These are phyloP conservation scores for Drechslerella coelobrocha DNA, from an alignment of 2,329 filamentous ascomycete species.

Conservation along the genomic window DNA sequence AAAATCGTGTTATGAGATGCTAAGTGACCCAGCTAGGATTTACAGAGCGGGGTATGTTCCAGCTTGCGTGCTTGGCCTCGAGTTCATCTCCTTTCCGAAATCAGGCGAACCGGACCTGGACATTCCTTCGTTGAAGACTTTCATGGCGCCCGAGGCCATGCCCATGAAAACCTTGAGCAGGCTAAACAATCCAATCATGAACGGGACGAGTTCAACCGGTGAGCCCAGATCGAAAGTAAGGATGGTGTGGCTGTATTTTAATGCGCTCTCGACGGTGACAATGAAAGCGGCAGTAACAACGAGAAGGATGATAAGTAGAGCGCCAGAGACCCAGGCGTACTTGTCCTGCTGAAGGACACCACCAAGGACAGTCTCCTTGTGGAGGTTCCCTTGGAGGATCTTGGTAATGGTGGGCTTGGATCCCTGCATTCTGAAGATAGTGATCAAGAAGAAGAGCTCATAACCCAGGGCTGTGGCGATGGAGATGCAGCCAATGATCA, in stretches of 20 bases:
- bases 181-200: constrained; percentile 42
- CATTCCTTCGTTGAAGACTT: constrained; percentile 40
- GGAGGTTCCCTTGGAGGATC: constrained; percentile 36
- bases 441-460: constrained; percentile 40
- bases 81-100: constrained; percentile 41
- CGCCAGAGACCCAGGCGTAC: constrained; percentile 48
- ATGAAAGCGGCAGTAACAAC: constrained; percentile 42
- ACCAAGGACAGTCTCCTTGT: constrained; percentile 40
- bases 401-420: constrained; percentile 32
- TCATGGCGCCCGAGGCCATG: constrained; percentile 32
- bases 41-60: constrained; percentile 12
- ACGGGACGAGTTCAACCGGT: constrained; percentile 46
- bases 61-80: constrained; percentile 41
- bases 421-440: constrained; percentile 34
- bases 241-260: constrained; percentile 46
- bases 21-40: too few species aligned
- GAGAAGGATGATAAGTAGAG: constrained; percentile 35
- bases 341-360: constrained; percentile 47
- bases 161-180: constrained; percentile 37
- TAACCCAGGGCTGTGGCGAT: constrained; percentile 32
- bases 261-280: constrained; percentile 31
- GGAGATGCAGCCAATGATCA: constrained; percentile 39
- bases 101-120: constrained; percentile 45
- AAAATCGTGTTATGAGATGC: too few species aligned
- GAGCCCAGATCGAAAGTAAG: constrained; percentile 42